Evolutionary conservation across 768 basidiomycete species (phyloP).

Genomic region (Hypholoma fasciculare): DNA sequence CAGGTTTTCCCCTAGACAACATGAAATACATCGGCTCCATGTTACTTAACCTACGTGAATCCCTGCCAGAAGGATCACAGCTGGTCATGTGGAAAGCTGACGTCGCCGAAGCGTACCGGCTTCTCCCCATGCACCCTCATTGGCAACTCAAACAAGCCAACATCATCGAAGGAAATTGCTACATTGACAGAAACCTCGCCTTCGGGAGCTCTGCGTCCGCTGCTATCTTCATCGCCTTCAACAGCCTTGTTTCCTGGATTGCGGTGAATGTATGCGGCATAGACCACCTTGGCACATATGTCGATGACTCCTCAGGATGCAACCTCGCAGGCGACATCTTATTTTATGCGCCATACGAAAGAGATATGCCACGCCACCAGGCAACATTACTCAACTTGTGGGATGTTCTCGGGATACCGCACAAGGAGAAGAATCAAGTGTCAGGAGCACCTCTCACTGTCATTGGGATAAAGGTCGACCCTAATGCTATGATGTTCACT

Average conservation of each 20-base stretch:
- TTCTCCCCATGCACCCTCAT: conserved; percentile 34
- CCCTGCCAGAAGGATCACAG: background rate
- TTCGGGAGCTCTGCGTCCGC: conserved; percentile 25
- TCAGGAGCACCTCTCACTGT: too few relatives aligned
- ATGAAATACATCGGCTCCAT: conserved; percentile 11
- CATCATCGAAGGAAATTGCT: conserved; percentile 24
- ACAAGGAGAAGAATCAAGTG: too few relatives aligned
- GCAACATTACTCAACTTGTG: too few relatives aligned
- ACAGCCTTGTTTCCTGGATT: conserved; percentile 35
- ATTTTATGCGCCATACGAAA: conserved; percentile 28
- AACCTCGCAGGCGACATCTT: background rate
- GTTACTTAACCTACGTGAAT: conserved; percentile 4
- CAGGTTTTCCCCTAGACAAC: conserved; percentile 16
- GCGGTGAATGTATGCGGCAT: conserved; percentile 9
- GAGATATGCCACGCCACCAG: conserved; percentile 29
- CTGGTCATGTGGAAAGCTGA: conserved; percentile 35
- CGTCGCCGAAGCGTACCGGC: conserved; percentile 33
- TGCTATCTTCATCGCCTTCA: conserved; percentile 29
- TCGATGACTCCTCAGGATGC: background rate
- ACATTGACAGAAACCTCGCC: conserved; percentile 24
- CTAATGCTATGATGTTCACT: too few relatives aligned
- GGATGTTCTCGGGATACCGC: too few relatives aligned
- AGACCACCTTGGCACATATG: background rate
- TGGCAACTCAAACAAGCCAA: too few relatives aligned
- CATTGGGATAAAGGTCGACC: too few relatives aligned